A percentile compares a stretch with the other conserved stretches of the same genome.
These are phyloP conservation scores for Agaricus bisporus DNA, from an alignment of 768 basidiomycete species.

Conservation along the genomic window DNA sequence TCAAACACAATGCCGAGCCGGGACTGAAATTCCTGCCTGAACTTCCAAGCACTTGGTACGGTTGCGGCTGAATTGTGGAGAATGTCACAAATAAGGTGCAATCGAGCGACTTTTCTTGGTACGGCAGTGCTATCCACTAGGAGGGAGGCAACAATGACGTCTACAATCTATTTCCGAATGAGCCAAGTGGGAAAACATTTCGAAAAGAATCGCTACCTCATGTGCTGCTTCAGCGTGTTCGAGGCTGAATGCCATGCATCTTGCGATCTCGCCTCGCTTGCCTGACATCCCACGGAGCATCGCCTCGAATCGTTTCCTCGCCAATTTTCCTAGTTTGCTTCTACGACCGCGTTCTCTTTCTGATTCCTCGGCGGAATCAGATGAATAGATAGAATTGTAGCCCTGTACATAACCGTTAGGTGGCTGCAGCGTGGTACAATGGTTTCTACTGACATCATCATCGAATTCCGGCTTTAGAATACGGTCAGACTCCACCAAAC, in stretches of 20 bases:
- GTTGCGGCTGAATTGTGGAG: constrained; percentile 94
- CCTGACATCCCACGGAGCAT: constrained; percentile 87
- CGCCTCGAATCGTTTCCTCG: constrained; percentile 80
- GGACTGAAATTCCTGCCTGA: constrained; percentile 89
- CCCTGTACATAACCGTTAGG: constrained; percentile 40
- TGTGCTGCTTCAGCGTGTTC: constrained; percentile 95
- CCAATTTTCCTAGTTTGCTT: constrained; percentile 70
- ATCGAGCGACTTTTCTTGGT: constrained; percentile 93
- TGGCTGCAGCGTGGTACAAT: not conserved
- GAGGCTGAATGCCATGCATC: constrained; percentile 96
- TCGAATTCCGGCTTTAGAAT: constrained; percentile 65
- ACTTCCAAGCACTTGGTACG: constrained; percentile 96
- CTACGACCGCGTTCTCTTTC: constrained; percentile 81
- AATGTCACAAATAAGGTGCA: constrained; percentile 96
- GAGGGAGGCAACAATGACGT: constrained; percentile 85
- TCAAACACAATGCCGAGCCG: constrained; percentile 93
- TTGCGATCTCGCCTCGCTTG: constrained; percentile 82
- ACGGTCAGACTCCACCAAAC: constrained; percentile 55
- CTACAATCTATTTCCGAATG: constrained; percentile 58
- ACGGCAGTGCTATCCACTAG: constrained; percentile 90
- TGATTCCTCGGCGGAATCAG: constrained; percentile 91
- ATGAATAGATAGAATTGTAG: constrained; percentile 83
- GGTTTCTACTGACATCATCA: constrained; percentile 52
- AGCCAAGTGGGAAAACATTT: not conserved
- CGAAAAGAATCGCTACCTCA: constrained; percentile 48